Base-by-base conservation (phyloP, 2,329 filamentous ascomycete genomes). In the Hawksworthiomyces lignivorus region DNA sequence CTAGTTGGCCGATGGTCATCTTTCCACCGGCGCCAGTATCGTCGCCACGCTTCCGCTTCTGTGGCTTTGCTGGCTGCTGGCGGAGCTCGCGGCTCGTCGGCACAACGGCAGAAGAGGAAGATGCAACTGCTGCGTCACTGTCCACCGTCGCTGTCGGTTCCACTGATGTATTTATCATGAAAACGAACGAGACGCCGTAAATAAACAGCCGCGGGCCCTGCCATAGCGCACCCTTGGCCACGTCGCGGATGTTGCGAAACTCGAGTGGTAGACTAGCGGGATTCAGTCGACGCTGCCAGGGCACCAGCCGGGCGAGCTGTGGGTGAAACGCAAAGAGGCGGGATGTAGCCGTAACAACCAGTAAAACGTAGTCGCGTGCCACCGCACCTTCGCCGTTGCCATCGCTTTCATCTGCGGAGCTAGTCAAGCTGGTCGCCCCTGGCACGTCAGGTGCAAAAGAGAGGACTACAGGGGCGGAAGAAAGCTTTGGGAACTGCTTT, bases 221-320 rank as follows among this genome's bases (percentile, higher is more conserved):
- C 89, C 90, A 97, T 29, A 95, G 62, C 20, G 81, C 80, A 4
- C 88, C 89, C 68, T 90, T 90, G 41, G 84, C 84, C 31, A 86
- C 72, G 58, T 95, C 88, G 46, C 82, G 77, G 19, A 88, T 75
- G 49, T 80, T 76, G 43, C 73, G 77, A 59, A 94, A 90, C 36
- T 84, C 75, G 4, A 72, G 68, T 0, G 88, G 92, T 17, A 96
- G 77, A 44, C 73, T 75, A 14, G 75, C 73, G n/a, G 81, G 77
- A 5, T 83, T 81, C 58, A 97, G 95, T 28, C 84, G 75, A 50
- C 86, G 76, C 8, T 87, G 87, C 92, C 92, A 98, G 27, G 85
- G 75, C 5, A 83, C 87, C 10, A 97, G 67, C 15, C 76, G 77
- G 33, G 89, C 89, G 36, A 76, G 72, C n/a, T 82, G 68, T 28